Base-by-base conservation (phyloP, 2,329 filamentous ascomycete species). In the Fusarium phyllophilum region DNA sequence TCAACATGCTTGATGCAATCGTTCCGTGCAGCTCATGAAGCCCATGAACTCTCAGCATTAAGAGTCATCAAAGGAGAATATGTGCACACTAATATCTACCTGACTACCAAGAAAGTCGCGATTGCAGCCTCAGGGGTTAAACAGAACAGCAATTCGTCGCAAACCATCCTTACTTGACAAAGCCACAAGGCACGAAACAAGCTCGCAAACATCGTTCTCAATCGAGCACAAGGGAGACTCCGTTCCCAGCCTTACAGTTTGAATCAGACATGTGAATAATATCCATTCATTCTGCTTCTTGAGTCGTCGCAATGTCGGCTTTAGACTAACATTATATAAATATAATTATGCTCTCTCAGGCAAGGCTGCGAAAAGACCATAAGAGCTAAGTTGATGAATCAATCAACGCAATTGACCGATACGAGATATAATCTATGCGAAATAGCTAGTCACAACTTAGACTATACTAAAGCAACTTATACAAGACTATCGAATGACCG, bases 81-180 rank as follows among this genome's bases (percentile, higher is more conserved):
- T 3, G 13, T 12, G 18, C n/a, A 26, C 6, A 11, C 3, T 12
- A 0, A 18, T 7, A 51, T 7, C 11, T 6, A 24, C 15, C 5
- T 24, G 4, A 8, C 17, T 11, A 24, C 17, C 31, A 34, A 14
- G 4, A 10, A 12, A 20, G 6, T 20, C 22, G 3, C 7, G 13
- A 24, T 18, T 20, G 22, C 15, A 31, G 11, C 29, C 14, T 12
- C 1, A 5, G 1, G 3, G 14, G 15, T n/a, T 22, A 11, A 33
- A 33, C 5, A 3, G n/a, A 8, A 24, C 22, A n/a, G 10, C 10
- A 18, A 3, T 24, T 49, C 6, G 12, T 12, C 7, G 10, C 15
- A 34, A 20, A 8, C 6, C 3, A 34, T 24, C 3, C 14, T 36
- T 8, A 20, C n/a, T 49, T 14, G 9, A 4, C 8, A 24, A 18